Evolutionary conservation across 192 early-diverging fungal genomes (phyloP).

Genomic region (Geranomyces variabilis): DNA sequence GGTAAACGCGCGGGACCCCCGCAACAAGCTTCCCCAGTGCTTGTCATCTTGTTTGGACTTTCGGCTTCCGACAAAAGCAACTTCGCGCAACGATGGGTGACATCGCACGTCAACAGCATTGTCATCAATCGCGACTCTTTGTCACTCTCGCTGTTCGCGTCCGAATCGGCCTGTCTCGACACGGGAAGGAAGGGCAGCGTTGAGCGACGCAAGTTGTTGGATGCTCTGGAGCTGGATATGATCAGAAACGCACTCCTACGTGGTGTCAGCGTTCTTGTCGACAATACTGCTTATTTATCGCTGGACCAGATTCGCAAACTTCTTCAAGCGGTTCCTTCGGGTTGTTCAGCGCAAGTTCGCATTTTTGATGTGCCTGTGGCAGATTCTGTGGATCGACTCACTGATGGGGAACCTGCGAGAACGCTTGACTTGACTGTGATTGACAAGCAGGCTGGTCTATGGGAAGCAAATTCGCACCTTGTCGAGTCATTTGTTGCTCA

Average conservation of each 20-base stretch:
- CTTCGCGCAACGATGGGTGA: not conserved
- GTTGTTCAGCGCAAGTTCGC: no score
- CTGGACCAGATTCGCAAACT: no score
- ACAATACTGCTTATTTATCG: no score
- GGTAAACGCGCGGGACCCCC: no score
- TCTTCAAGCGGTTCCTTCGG: no score
- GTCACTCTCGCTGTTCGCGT: not conserved
- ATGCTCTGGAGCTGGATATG: not conserved
- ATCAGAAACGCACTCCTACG: conserved; percentile 2
- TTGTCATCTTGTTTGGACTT: not conserved
- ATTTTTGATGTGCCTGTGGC: no score
- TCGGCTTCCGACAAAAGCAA: not conserved
- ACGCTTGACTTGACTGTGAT: no score
- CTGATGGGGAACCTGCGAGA: no score
- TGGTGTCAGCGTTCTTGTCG: not conserved
- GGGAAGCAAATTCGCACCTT: no score
- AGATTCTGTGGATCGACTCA: no score
- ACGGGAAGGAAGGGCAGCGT: not conserved
- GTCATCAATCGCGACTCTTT: not conserved
- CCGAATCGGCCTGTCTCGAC: not conserved
- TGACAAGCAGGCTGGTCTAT: no score
- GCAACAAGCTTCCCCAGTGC: not conserved
- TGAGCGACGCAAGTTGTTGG: not conserved
- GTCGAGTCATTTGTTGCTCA: no score
- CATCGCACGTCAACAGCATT: not conserved